Evolutionary conservation across 805 yeast species (phyloP), one percentile per base, ranked within the genome.

Genomic region (Tetrapisispora nanseiensis): DNA sequence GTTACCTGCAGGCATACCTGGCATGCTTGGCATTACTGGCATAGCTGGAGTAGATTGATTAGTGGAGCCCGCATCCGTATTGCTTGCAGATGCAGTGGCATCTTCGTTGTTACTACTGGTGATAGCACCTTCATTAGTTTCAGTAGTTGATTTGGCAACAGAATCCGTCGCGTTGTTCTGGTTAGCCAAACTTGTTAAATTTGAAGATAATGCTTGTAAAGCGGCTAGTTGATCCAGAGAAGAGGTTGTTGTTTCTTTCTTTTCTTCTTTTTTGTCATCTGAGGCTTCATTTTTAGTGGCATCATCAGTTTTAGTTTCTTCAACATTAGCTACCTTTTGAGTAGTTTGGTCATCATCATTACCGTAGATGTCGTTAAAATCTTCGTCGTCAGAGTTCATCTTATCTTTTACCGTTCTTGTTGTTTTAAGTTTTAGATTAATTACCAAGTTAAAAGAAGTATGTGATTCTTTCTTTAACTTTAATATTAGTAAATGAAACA

Each of bases 331-430:
- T 19, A 37, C 37, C 18, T 44, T 43, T 26, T 44, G 39, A 26
- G 30, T 16, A 32, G 39, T 39, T 8, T 42, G 39, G 27, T 38
- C 41, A 34, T 46, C 49, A 4, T 38, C 38, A 43, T 63, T 63
- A 41, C 66, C 66, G 66, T 89, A 89, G 66, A 89, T 85, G 62
- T 89, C 96, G 66, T 87, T 95, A 65, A 89, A 89, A 62, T 87
- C 96, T 66, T 89, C 97, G 68, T 87, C 96, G 66, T 86, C 95
- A 47, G 82, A 75, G 46, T 82, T 75, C 83, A 78, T 79, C 42
- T 43, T 64, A n/a, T n/a, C 24, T 41, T n/a, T 20, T 18, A 21
- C 33, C 19, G 9, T 41, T 40, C 22, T 13, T 31, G 15, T 33
- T 33, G 12, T 38, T 32, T n/a, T n/a, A 22, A 33, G 24, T 22